Evolutionary conservation across 1,139 yeast species (phyloP).

Genomic region (Suhomyces choctaworum): DNA sequence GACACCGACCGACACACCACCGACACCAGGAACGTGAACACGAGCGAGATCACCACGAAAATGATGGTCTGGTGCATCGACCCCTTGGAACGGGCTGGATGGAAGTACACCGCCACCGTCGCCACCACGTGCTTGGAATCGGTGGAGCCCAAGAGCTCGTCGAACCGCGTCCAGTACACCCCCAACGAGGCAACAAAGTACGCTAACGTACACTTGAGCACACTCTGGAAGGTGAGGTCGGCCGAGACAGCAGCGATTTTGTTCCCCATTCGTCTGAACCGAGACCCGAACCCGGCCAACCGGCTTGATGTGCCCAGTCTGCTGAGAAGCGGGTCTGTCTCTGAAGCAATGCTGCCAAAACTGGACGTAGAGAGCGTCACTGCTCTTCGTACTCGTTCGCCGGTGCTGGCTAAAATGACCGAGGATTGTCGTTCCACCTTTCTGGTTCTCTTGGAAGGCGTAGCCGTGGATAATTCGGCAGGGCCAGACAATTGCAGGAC

Average conservation of each 20-base stretch:
- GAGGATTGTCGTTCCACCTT: constrained; percentile 28
- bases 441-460: constrained; percentile 4
- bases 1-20: constrained; percentile 56
- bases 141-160: constrained; percentile 58
- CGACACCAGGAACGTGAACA: constrained; percentile 58
- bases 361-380: constrained; percentile 25
- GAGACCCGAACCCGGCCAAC: constrained; percentile 3
- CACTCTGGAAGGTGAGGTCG: constrained; percentile 20
- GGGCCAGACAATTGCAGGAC: constrained; percentile 1
- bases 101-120: constrained; percentile 82
- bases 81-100: constrained; percentile 78
- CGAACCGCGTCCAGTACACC: constrained; percentile 65
- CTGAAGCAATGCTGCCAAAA: constrained; percentile 16
- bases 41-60: constrained; percentile 57
- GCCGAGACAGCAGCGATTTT: neutral
- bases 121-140: constrained; percentile 83
- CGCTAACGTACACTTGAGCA: constrained; percentile 69
- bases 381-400: constrained; percentile 40
- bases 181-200: constrained; percentile 72
- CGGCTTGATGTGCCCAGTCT: constrained; percentile 2
- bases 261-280: neutral
- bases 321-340: constrained; percentile 7
- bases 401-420: constrained; percentile 44
- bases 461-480: neutral
- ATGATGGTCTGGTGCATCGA: constrained; percentile 74